Evolutionary conservation across 1,139 yeast genomes (phyloP).

Genomic region (Sugiyamaella grinbergsii): DNA sequence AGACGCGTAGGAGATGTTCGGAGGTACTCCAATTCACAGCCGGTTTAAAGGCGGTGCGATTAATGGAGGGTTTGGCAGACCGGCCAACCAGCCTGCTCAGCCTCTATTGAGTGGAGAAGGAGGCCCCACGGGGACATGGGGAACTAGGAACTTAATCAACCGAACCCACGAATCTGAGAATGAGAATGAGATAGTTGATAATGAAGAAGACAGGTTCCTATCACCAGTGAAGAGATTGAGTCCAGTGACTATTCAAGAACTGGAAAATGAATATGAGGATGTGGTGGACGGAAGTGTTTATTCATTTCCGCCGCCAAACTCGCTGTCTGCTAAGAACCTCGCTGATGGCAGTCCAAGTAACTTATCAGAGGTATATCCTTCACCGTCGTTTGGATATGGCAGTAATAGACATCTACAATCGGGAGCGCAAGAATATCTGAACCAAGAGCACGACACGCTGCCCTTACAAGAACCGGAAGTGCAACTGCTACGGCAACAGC

Average conservation of each 20-base stretch:
- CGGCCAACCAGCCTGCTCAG: constrained; percentile 21
- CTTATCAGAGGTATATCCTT: constrained; percentile 5
- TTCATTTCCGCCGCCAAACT: constrained; percentile 9
- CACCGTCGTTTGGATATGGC: constrained; percentile 1
- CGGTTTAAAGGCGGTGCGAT: constrained; percentile 17
- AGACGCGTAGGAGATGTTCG: constrained; percentile 15
- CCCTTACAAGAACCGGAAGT: too few species aligned
- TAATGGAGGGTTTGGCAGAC: constrained; percentile 21
- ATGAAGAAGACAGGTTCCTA: constrained; percentile 1
- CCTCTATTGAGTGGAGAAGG: constrained; percentile 9
- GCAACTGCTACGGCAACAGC: neutral
- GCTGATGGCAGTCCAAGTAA: neutral
- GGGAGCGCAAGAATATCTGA: too few species aligned
- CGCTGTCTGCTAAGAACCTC: neutral
- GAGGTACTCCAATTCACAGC: constrained; percentile 16
- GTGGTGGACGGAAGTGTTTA: constrained; percentile 19
- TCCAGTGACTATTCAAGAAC: constrained; percentile 14
- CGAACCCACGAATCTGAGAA: too few species aligned
- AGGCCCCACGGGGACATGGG: too few species aligned
- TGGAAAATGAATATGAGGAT: constrained; percentile 20
- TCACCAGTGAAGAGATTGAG: constrained; percentile 11
- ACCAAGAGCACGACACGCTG: too few species aligned
- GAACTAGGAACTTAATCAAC: too few species aligned
- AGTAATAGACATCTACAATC: too few species aligned
- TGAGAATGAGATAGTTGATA: neutral